Conservation (phyloP, 2,329 filamentous ascomycete genomes). For the Periconia sp. region DNA sequence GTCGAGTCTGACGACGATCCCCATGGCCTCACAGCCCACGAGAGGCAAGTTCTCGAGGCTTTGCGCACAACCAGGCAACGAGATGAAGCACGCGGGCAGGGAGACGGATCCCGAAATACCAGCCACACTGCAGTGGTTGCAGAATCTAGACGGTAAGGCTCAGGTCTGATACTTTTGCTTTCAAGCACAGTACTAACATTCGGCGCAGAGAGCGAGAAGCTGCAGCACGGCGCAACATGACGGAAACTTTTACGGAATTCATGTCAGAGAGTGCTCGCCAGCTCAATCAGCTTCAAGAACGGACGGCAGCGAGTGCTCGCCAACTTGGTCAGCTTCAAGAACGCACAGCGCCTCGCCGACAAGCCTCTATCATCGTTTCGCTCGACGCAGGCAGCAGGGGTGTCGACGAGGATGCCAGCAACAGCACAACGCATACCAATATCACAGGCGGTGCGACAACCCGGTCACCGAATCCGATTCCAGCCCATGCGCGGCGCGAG, state of each 20-base stretch:
- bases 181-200: constrained; percentile 14
- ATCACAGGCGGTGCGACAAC: constrained; percentile 38
- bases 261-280: constrained; percentile 32
- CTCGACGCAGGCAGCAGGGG: constrained; percentile 1
- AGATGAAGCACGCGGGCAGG: constrained; percentile 48
- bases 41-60: constrained; percentile 55
- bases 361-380: constrained; percentile 46
- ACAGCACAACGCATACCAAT: constrained; percentile 23
- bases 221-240: constrained; percentile 18
- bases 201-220: constrained; percentile 22
- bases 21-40: constrained; percentile 52
- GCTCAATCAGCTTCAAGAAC: constrained; percentile 24
- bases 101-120: constrained; percentile 47
- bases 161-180: constrained; percentile 7
- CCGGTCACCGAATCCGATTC: constrained; percentile 36
- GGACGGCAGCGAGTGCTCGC: constrained; percentile 29
- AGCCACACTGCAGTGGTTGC: constrained; percentile 44
- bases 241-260: constrained; percentile 27
- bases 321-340: constrained; percentile 25
- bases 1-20: constrained; percentile 53
- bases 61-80: constrained; percentile 51
- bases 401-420: constrained; percentile 30
- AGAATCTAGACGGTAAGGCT: constrained; percentile 33
- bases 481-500: constrained; percentile 38
- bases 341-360: constrained; percentile 42